Conservation (phyloP, 495 filamentous ascomycete species). For the Penicillium coffeae region DNA sequence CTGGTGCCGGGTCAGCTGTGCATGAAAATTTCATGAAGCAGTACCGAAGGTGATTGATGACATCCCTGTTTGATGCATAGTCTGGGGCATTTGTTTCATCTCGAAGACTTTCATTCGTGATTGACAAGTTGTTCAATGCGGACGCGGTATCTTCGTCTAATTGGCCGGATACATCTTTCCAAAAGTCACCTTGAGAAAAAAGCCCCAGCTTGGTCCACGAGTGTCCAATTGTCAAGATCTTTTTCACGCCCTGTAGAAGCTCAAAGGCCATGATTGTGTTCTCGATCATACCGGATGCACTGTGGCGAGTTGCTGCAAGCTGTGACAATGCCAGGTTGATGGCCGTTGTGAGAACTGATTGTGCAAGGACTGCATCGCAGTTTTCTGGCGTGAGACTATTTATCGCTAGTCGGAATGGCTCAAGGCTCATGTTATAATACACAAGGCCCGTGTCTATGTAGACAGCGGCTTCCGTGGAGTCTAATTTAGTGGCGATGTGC, state of each 20-base stretch:
- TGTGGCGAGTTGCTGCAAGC: conserved; percentile 29
- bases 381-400: conserved; percentile 43
- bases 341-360: conserved; percentile 48
- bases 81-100: too few species aligned
- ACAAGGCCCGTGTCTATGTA: conserved; percentile 50
- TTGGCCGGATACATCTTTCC: conserved; percentile 3
- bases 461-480: conserved; percentile 31
- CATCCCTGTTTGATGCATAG: conserved; percentile 28
- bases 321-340: conserved; percentile 47
- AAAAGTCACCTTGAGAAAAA: conserved; percentile 20
- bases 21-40: conserved; percentile 25
- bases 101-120: conserved; percentile 23
- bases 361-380: conserved; percentile 49
- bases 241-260: conserved; percentile 34
- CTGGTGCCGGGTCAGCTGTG: conserved; percentile 22
- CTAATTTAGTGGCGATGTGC: conserved; percentile 44
- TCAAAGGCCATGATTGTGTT: conserved; percentile 37
- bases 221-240: conserved; percentile 29
- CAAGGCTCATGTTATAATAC: conserved; percentile 48
- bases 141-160: conserved; percentile 24
- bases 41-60: conserved; percentile 25
- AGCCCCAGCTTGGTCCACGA: conserved; percentile 30
- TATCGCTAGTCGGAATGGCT: conserved; percentile 42
- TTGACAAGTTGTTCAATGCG: conserved; percentile 24
- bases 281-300: conserved; percentile 30